Conservation (phyloP, 306 rosid genomes). For the Trifolium pratense region DNA sequence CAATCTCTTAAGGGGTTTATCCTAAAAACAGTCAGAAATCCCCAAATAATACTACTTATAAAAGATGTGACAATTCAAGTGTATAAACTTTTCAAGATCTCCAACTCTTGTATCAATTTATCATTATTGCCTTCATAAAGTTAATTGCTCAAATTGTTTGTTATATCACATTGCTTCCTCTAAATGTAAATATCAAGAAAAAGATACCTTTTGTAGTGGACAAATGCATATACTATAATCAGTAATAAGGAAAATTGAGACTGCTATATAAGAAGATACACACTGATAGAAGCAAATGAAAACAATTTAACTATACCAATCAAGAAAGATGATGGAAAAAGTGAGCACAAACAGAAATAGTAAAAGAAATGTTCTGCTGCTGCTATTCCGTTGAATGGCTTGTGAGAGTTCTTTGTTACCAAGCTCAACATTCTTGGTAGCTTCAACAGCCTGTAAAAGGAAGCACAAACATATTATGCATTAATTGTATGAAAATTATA, state of each 20-base stretch:
- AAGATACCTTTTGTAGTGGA: constrained; percentile 18
- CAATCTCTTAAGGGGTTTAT: not conserved
- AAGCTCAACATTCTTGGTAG: constrained; percentile 84
- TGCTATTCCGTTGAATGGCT: constrained; percentile 81
- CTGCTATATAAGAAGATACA: constrained; percentile 23
- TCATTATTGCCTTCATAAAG: constrained; percentile 27
- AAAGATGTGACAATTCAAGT: not conserved
- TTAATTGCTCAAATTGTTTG: constrained; percentile 19
- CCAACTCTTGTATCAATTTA: constrained; percentile 7
- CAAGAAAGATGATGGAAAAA: constrained; percentile 84
- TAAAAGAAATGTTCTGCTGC: constrained; percentile 92
- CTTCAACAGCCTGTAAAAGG: constrained; percentile 86
- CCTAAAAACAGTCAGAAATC: not conserved
- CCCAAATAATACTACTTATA: not conserved
- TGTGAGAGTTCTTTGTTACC: constrained; percentile 94
- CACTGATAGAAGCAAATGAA: constrained; percentile 19
- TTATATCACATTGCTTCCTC: constrained; percentile 13
- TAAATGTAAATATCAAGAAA: not conserved
- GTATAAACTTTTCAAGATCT: constrained; percentile 1
- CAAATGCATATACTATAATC: constrained; percentile 28
- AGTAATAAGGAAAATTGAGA: constrained; percentile 14
- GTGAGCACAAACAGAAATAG: constrained; percentile 87
- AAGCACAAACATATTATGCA: not conserved
- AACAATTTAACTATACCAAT: constrained; percentile 78
- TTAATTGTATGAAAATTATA: not conserved